Evolutionary conservation across 2,329 filamentous ascomycete genomes (phyloP).

Genomic region (Exophiala oligosperma): DNA sequence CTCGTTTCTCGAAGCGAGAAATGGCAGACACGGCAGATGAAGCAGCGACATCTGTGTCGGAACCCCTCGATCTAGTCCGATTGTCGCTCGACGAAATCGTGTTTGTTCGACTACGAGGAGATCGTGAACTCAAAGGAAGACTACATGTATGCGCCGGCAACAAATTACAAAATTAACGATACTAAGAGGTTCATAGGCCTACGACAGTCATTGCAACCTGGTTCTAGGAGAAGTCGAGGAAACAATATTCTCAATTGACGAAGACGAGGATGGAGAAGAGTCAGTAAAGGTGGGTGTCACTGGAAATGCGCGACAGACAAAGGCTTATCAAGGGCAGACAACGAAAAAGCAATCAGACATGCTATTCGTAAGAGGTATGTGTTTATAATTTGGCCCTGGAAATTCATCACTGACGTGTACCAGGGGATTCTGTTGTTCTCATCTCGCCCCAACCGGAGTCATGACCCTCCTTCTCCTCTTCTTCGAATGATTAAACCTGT

Average conservation of each 20-base stretch:
- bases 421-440: slow-evolving; percentile 72
- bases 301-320: not conserved
- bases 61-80: slow-evolving; percentile 93
- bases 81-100: slow-evolving; percentile 90
- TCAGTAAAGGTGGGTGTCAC: slow-evolving; percentile 62
- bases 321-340: slow-evolving; percentile 56
- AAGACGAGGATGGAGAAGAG: slow-evolving; percentile 77
- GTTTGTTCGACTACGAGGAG: slow-evolving; percentile 94
- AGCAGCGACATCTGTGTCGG: slow-evolving; percentile 68
- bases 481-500: slow-evolving; percentile 5
- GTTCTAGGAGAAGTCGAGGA: slow-evolving; percentile 96
- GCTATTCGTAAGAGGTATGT: slow-evolving; percentile 90
- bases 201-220: slow-evolving; percentile 97
- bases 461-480: too few species aligned
- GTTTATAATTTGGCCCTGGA: slow-evolving; percentile 16
- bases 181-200: slow-evolving; percentile 64
- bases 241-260: slow-evolving; percentile 91
- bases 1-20: not conserved
- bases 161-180: not conserved
- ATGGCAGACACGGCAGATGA: slow-evolving; percentile 87
- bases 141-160: slow-evolving; percentile 69
- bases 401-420: slow-evolving; percentile 26
- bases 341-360: slow-evolving; percentile 97
- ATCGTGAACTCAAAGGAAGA: slow-evolving; percentile 91
- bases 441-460: slow-evolving; percentile 61